phyloP scores from a whole-genome alignment of 2,329 filamentous ascomycete genomes.

The Hymenoscyphus infarciens region DNA sequence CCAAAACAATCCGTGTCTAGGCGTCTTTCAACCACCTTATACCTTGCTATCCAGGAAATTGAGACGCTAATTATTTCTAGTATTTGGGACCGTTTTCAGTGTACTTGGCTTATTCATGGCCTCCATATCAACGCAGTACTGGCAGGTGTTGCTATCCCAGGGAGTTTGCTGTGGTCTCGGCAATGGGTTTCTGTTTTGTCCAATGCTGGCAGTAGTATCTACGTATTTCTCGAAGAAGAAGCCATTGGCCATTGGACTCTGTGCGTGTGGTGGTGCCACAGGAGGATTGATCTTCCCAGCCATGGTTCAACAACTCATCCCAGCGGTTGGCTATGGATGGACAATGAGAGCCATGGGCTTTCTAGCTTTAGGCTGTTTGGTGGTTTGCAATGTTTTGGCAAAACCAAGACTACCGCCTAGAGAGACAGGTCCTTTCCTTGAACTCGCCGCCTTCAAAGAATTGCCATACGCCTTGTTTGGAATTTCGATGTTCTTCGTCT shows the following conservation, averaged over 20 bases:
- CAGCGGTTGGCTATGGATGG: slow-evolving; percentile 42
- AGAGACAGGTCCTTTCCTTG: background rate
- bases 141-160: slow-evolving; percentile 44
- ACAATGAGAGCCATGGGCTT: slow-evolving; percentile 46
- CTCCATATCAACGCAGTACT: slow-evolving; percentile 40
- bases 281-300: slow-evolving; percentile 45
- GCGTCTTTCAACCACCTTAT: slow-evolving; percentile 11
- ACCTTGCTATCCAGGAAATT: background rate
- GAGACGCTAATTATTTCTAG: background rate
- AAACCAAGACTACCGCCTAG: background rate
- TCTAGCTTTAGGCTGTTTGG: slow-evolving; percentile 27
- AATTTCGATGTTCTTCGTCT: slow-evolving; percentile 2
- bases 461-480: slow-evolving; percentile 1
- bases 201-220: slow-evolving; percentile 38
- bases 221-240: slow-evolving; percentile 42
- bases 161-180: slow-evolving; percentile 42
- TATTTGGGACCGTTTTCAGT: background rate
- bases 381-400: background rate
- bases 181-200: slow-evolving; percentile 41
- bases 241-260: slow-evolving; percentile 39
- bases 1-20: slow-evolving; percentile 8
- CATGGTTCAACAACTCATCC: slow-evolving; percentile 41
- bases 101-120: slow-evolving; percentile 41
- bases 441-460: background rate
- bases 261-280: slow-evolving; percentile 38